A percentile compares a stretch with the other conserved stretches of the same genome.
Evolutionary conservation across 2,329 filamentous ascomycete genomes (phyloP).

Genomic region (Neopestalotiopsis sp.): DNA sequence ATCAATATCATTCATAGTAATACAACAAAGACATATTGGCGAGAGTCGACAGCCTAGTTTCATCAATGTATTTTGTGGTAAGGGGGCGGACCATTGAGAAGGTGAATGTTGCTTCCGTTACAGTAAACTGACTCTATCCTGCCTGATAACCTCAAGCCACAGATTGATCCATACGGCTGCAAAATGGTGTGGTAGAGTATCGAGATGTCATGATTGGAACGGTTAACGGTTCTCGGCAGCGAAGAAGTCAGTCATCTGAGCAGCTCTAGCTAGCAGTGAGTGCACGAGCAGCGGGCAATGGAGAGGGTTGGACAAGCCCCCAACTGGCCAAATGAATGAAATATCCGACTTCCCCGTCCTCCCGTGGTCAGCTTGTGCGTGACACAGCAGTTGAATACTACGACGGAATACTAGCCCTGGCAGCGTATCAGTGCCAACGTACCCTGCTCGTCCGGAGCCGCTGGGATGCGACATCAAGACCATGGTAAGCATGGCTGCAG

Average conservation of each 20-base stretch:
- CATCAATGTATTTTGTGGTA: too few species aligned
- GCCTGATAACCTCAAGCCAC: neutral
- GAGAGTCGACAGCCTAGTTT: too few species aligned
- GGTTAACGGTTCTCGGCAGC: neutral
- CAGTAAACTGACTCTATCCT: neutral
- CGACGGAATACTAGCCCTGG: neutral
- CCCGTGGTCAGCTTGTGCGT: neutral
- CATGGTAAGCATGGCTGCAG: neutral
- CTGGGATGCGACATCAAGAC: neutral
- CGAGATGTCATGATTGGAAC: neutral
- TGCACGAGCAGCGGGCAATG: neutral
- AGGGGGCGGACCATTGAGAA: too few species aligned
- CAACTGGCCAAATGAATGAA: neutral
- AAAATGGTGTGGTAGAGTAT: neutral
- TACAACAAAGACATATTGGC: too few species aligned
- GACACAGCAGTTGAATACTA: neutral
- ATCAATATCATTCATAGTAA: too few species aligned
- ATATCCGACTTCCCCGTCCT: neutral
- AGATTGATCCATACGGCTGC: neutral
- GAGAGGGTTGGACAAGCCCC: neutral
- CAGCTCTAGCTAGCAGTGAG: neutral
- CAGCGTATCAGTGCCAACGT: neutral
- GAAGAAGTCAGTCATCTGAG: neutral
- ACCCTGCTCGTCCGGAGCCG: neutral
- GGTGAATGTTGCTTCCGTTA: too few species aligned